Evolutionary conservation across 768 basidiomycete genomes (phyloP).

Genomic region (Auriscalpium microsporum): DNA sequence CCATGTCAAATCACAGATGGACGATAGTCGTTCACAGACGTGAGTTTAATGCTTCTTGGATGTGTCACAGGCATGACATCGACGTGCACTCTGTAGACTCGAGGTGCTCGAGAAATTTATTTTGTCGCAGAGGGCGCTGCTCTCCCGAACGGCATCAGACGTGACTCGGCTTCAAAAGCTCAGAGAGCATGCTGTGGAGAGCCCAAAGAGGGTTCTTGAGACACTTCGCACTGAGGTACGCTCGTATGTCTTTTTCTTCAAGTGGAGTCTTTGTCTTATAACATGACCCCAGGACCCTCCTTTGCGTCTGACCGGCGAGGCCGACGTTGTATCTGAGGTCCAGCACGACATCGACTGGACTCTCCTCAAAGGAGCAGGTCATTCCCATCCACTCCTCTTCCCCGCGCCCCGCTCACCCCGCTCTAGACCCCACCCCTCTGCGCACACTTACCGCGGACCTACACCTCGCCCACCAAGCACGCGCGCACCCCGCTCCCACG

Average conservation of each 20-base stretch:
- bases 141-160: constrained; percentile 54
- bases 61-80: no score
- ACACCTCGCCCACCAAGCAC: constrained; percentile 28
- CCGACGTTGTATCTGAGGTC: constrained; percentile 34
- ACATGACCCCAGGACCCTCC: constrained; percentile 14
- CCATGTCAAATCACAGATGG: background rate
- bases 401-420: background rate
- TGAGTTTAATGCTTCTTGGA: background rate
- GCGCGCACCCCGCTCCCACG: constrained; percentile 28
- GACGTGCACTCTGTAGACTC: constrained; percentile 27
- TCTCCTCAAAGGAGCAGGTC: constrained; percentile 49
- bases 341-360: constrained; percentile 56
- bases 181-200: constrained; percentile 28
- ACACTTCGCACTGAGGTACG: constrained; percentile 28
- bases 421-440: constrained; percentile 47
- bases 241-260: no score
- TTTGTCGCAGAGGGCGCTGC: constrained; percentile 47
- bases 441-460: constrained; percentile 35
- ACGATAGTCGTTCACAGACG: background rate
- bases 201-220: constrained; percentile 27
- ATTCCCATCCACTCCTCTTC: constrained; percentile 10
- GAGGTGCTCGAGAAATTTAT: constrained; percentile 64
- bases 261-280: no score
- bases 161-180: constrained; percentile 46
- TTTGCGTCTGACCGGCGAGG: constrained; percentile 35